Evolutionary conservation across 208 protist species (phyloP).

Genomic region (Wallacemonas collosoma): DNA sequence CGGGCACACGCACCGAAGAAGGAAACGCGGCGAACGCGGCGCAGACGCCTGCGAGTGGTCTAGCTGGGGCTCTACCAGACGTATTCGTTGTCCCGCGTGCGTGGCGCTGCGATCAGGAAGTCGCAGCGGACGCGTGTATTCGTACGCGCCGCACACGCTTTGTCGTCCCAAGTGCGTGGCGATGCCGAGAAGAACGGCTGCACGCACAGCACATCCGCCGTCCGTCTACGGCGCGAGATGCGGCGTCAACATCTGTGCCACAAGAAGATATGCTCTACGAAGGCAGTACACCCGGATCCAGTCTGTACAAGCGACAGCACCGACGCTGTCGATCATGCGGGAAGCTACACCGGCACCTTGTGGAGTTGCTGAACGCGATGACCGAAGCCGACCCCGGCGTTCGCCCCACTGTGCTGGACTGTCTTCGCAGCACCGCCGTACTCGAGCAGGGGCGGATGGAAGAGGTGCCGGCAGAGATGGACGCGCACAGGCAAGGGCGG

Average conservation of each 20-base stretch:
- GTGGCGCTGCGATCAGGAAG: conserved; percentile 12
- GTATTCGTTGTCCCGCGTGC: not conserved
- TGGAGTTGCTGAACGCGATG: conserved; percentile 46
- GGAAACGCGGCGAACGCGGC: too few relatives aligned
- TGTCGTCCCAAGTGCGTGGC: conserved; percentile 33
- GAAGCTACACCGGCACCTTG: conserved; percentile 36
- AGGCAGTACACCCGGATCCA: conserved; percentile 1
- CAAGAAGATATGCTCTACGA: not conserved
- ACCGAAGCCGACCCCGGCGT: conserved; percentile 25
- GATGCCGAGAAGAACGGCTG: conserved; percentile 28
- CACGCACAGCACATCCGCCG: conserved; percentile 17
- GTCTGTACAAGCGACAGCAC: not conserved
- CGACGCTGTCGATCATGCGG: conserved; percentile 36
- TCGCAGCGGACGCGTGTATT: not conserved
- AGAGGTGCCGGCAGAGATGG: not conserved
- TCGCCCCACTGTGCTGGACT: conserved; percentile 25
- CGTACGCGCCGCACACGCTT: conserved; percentile 8
- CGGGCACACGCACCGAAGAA: not conserved
- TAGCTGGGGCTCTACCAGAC: too few relatives aligned
- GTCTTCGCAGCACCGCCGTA: conserved; percentile 32
- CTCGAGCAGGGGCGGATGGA: conserved; percentile 30
- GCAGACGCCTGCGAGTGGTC: not conserved
- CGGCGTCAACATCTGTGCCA: not conserved
- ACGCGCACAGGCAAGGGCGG: not conserved
- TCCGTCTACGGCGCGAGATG: not conserved